Evolutionary conservation across 306 rosid genomes (phyloP), one percentile per base, ranked within the genome.

Genomic region (Carpinus viminea): DNA sequence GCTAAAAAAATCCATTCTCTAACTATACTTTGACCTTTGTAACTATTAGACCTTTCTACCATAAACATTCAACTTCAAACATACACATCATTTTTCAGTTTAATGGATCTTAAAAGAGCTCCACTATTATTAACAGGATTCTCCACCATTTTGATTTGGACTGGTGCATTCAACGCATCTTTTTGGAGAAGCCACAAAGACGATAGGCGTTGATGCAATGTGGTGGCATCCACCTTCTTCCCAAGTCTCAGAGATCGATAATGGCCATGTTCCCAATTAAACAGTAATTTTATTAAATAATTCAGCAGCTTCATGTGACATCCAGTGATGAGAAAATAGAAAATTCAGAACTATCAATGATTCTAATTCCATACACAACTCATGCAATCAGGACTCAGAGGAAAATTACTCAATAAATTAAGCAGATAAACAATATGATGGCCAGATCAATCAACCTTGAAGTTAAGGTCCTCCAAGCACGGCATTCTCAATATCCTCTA

Each of bases 401-500:
- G 45, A 69, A 26, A 60, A 36, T 52, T 34, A 17, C 51, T 21
- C 55, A 48, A 66, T 50, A 48, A 66, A 56, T 52, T 56, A 26
- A 43, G 82, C 68, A 28, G 31, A 46, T 24, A 17, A 41, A 74
- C 56, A 4, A 8, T 4, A 12, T 26, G 31, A 36, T 16, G 12
- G 62, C 48, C 76, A 45, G 16, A 50, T 48, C 11, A 26, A 64
- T 12, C 38, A 16, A 13, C 59, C 20, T 66, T 13, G 43, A 46
- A 18, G 12, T 76, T 81, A 92, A 24, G 99, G 97, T 65, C 97
- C 99, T 85, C 98, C 99, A 82, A 93, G 99, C 52, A 95, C 96
- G 45, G 97, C 97, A 83, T 95, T 95, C 83, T 93, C 98, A 60
- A 93, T 93, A 82, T 95, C 99, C 70, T 95, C 98, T 87, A 98